phyloP scores from a whole-genome alignment of 1,284 basidiomycete species.

The Malassezia restricta region DNA sequence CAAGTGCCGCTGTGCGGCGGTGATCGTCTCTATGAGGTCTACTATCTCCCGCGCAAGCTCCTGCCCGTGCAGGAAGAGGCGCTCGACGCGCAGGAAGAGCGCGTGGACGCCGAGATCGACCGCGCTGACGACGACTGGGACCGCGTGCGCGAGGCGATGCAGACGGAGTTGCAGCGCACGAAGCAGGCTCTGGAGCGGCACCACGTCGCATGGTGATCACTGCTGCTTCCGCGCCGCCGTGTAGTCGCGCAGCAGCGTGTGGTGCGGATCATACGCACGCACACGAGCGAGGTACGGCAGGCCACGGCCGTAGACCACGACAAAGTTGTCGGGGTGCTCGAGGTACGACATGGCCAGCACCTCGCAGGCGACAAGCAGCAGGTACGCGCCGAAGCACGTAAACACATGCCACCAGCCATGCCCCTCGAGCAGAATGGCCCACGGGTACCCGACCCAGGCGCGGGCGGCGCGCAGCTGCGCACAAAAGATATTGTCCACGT shows the following conservation, averaged over 20 bases:
- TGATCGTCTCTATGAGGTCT: slow-evolving; percentile 4
- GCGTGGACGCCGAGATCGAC: slow-evolving; percentile 12
- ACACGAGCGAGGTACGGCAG: slow-evolving; percentile 23
- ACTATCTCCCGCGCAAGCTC: slow-evolving; percentile 17
- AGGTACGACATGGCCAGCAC: slow-evolving; percentile 23
- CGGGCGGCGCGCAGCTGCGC: slow-evolving; percentile 22
- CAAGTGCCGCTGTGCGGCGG: slow-evolving; percentile 1
- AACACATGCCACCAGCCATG: slow-evolving; percentile 51
- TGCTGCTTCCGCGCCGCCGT: background rate
- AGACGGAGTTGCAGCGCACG: slow-evolving; percentile 2
- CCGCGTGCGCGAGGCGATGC: background rate
- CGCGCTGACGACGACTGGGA: slow-evolving; percentile 17
- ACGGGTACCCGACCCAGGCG: slow-evolving; percentile 25
- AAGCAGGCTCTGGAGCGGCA: slow-evolving; percentile 4
- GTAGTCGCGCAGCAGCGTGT: slow-evolving; percentile 4
- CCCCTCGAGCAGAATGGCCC: slow-evolving; percentile 29
- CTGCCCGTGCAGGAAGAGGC: slow-evolving; percentile 15
- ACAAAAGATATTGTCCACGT: slow-evolving; percentile 52
- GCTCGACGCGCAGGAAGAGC: slow-evolving; percentile 18
- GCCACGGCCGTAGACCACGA: background rate
- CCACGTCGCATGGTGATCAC: slow-evolving; percentile 8
- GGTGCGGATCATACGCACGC: slow-evolving; percentile 11
- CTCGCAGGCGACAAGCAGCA: slow-evolving; percentile 44
- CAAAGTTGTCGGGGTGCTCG: slow-evolving; percentile 25
- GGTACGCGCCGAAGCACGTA: slow-evolving; percentile 50